Base-by-base conservation (phyloP, 1,139 yeast genomes). In the Arxiozyma slooffiae region DNA sequence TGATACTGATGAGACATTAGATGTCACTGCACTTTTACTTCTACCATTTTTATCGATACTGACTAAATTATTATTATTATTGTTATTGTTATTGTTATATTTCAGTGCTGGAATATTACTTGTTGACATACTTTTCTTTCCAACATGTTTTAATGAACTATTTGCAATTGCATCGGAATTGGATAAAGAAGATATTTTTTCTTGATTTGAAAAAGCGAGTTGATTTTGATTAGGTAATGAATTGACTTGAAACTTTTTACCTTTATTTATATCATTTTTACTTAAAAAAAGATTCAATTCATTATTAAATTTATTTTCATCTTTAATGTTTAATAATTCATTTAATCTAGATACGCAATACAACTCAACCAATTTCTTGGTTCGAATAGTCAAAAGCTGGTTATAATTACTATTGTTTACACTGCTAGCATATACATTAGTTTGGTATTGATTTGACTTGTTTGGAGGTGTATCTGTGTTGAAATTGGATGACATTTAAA, bases 331-430 rank as follows among this genome's bases (percentile, higher is more conserved):
- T 36, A 62, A 30, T 57, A 66, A 17, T 58, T 66, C 57, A 62
- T 59, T 49, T 61, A 71, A 47, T 53, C 72, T 68, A 1, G 82
- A 74, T 5, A 80, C 73, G 54, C 79, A 76, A 59, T 77, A 80
- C 23, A 80, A 64, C 60, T 80, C 82, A 1, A 80, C 71, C 37
- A 80, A 66, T 60, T 78, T 79, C 26, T 80, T 67, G 58, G 78
- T 78, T 48, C 85, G 67, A 47, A 66, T 63, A 50, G 68, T 65
- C n/a, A 73, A 61, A 37, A 74, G 58, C 36, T 44, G 22, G n/a
- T 22, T 44, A 44, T 36, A 38, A 7, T 20, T 40, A n/a, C 21
- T 40, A 21, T 38, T 24, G 47, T 21, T 20, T n/a, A n/a, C n/a
- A n/a, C n/a, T n/a, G n/a, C n/a, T n/a, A n/a, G n/a, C n/a, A n/a